Percentiles rank a stretch among this genome's conserved stretches.
These are phyloP conservation scores for Zizania palustris DNA, from an alignment of 202 grass and related monocot genomes.

Conservation along the genomic window DNA sequence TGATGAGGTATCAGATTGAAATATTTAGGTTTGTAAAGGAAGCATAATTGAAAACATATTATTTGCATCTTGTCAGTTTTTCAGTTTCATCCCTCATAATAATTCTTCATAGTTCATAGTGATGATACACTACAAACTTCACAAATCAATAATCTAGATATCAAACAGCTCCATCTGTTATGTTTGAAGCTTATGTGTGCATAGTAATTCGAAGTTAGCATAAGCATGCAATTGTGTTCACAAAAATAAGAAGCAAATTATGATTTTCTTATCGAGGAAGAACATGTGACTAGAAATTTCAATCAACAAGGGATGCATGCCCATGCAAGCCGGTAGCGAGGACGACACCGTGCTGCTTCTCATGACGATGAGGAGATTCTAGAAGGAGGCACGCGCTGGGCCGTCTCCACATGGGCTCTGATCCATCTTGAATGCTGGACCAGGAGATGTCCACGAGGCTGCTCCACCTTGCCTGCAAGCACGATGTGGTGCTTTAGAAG, in stretches of 20 bases:
- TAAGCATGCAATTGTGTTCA: too few species aligned
- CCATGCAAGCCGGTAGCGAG: too few species aligned
- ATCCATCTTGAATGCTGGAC: constrained; percentile 47
- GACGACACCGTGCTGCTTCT: constrained; percentile 47
- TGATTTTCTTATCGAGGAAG: too few species aligned
- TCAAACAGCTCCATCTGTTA: not conserved
- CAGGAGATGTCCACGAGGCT: constrained; percentile 52
- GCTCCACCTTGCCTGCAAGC: constrained; percentile 64
- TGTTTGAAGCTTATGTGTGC: too few species aligned
- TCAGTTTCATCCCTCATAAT: not conserved
- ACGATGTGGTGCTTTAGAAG: constrained; percentile 56
- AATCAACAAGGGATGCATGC: too few species aligned
- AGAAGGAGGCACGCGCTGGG: constrained; percentile 44
- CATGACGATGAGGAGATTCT: constrained; percentile 36
- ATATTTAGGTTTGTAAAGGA: constrained; percentile 25
- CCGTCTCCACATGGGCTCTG: constrained; percentile 48
- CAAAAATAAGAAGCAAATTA: too few species aligned
- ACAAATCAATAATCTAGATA: not conserved
- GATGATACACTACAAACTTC: not conserved
- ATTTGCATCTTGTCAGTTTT: constrained; percentile 26
- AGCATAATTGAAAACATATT: constrained; percentile 11
- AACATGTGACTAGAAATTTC: too few species aligned
- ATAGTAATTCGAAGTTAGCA: too few species aligned
- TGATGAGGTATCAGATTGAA: constrained; percentile 71
- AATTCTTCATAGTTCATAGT: not conserved